These are phyloP conservation scores for Phytophthora palmivora DNA, from an alignment of 352 stramenopile genomes.

Conservation along the genomic window DNA sequence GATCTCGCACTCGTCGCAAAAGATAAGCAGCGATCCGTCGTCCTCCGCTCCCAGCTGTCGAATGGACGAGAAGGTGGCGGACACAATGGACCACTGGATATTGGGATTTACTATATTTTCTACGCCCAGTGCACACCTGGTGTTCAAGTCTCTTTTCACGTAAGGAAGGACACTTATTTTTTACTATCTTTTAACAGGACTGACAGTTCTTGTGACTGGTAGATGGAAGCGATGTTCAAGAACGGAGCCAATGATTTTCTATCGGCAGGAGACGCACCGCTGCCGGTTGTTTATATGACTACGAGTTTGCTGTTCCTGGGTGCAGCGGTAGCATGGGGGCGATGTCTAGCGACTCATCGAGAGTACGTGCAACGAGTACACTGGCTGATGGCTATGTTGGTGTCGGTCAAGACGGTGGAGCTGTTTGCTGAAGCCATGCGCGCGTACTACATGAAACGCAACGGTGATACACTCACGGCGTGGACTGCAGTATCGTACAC, in stretches of 20 bases:
- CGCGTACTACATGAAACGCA: slow-evolving; percentile 96
- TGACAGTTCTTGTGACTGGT: neutral
- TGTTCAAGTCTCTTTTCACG: slow-evolving; percentile 90
- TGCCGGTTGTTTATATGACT: slow-evolving; percentile 88
- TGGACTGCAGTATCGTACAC: slow-evolving; percentile 96
- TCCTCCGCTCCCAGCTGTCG: slow-evolving; percentile 62
- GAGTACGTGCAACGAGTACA: slow-evolving; percentile 89
- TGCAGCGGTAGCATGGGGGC: slow-evolving; percentile 67
- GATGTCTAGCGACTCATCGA: slow-evolving; percentile 61
- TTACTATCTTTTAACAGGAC: slow-evolving; percentile 2
- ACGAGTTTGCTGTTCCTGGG: slow-evolving; percentile 79
- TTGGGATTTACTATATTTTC: slow-evolving; percentile 91
- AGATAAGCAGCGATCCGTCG: no score
- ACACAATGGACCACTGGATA: slow-evolving; percentile 31
- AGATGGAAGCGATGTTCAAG: slow-evolving; percentile 87
- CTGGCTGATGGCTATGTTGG: slow-evolving; percentile 94
- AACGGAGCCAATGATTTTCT: slow-evolving; percentile 88
- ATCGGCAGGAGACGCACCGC: slow-evolving; percentile 76
- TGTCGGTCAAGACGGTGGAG: slow-evolving; percentile 93
- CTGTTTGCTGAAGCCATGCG: slow-evolving; percentile 96
- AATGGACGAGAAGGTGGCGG: slow-evolving; percentile 15
- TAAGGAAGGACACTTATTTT: slow-evolving; percentile 27
- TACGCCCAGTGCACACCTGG: slow-evolving; percentile 81
- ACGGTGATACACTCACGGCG: slow-evolving; percentile 92
- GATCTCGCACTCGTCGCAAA: no score